A percentile compares a stretch with the other conserved stretches of the same genome.
These are phyloP conservation scores for Puccinia polysora DNA, from an alignment of 1,284 basidiomycete species.

Conservation along the genomic window DNA sequence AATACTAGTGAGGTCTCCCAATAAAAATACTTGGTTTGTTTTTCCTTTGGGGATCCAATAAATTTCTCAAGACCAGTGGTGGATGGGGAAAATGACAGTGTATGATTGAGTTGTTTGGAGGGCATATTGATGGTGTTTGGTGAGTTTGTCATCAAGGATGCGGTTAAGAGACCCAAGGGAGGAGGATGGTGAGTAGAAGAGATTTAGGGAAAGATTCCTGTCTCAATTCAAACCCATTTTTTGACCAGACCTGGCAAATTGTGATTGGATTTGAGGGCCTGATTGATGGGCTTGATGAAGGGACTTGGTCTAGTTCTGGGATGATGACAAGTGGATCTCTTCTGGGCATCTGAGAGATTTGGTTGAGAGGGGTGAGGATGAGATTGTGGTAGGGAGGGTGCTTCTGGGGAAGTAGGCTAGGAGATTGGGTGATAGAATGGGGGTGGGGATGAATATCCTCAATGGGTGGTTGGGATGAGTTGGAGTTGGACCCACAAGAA, in stretches of 20 bases:
- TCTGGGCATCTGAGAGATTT: constrained; percentile 8
- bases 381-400: background rate
- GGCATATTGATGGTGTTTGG: constrained; percentile 69
- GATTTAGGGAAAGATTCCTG: constrained; percentile 49
- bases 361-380: background rate
- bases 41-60: no score
- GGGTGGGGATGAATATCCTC: constrained; percentile 1
- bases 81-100: no score
- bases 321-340: constrained; percentile 19
- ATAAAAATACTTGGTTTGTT: no score
- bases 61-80: no score
- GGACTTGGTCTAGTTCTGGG: constrained; percentile 29
- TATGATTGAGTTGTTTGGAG: constrained; percentile 13
- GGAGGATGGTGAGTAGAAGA: no score
- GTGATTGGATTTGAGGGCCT: constrained; percentile 45
- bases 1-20: no score
- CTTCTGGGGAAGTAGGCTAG: constrained; percentile 6
- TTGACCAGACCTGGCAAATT: constrained; percentile 57
- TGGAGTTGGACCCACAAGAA: background rate
- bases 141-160: constrained; percentile 56
- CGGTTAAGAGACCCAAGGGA: background rate
- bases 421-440: background rate
- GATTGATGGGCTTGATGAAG: constrained; percentile 11
- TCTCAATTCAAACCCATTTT: constrained; percentile 48
- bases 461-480: constrained; percentile 1